These are phyloP conservation scores for barrel medic (Medicago truncatula) DNA, from an alignment of 306 rosid genomes.

Conservation along the genomic window MtrunA17r5.0-ANR NC_053046.1:3871001-3871500, in stretches of 20 bases:
- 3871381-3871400: too few species aligned
- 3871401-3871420: too few species aligned
- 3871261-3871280: background rate
- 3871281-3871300: background rate
- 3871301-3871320: background rate
- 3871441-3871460: too few species aligned
- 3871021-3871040: conserved; percentile 28
- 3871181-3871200: too few species aligned
- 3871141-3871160: too few species aligned
- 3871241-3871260: background rate
- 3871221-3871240: background rate
- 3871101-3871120: conserved; percentile 31
- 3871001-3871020: conserved; percentile 29
- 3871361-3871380: too few species aligned
- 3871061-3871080: background rate
- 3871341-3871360: too few species aligned
- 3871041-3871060: conserved; percentile 1
- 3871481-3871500: conserved; percentile 2
- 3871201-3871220: background rate
- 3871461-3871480: too few species aligned
- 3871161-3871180: background rate
- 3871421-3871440: too few species aligned
- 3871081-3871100: conserved; percentile 24
- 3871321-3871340: background rate
- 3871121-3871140: conserved; percentile 26